Conservation (phyloP, 2,329 filamentous ascomycete genomes). For the Monosporascus sp. region DNA sequence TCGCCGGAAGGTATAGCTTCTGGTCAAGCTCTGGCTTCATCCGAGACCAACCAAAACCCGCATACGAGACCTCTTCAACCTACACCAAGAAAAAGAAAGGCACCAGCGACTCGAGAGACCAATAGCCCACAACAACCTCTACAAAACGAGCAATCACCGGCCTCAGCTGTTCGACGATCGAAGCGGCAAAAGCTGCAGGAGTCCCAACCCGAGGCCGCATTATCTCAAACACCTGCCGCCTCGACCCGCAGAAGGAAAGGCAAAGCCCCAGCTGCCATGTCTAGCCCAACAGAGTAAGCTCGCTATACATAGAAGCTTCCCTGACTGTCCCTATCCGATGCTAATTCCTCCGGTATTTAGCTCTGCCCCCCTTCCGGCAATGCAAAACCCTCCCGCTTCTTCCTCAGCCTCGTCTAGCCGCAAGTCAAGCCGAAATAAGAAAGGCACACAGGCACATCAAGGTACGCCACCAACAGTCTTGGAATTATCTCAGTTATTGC, state of each 20-base stretch:
- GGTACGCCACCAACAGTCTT: conserved; percentile 24
- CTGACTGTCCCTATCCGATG: conserved; percentile 19
- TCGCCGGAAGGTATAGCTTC: conserved; percentile 34
- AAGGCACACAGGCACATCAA: conserved; percentile 42
- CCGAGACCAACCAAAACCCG: conserved; percentile 30
- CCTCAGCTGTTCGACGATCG: conserved; percentile 50
- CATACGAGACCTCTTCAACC: conserved; percentile 35
- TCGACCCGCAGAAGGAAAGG: conserved; percentile 52
- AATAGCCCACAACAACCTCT: conserved; percentile 33
- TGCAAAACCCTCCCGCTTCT: conserved; percentile 45
- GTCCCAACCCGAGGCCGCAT: conserved; percentile 26
- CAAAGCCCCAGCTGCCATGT: conserved; percentile 63
- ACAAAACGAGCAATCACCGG: conserved; percentile 20
- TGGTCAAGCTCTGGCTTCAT: conserved; percentile 35
- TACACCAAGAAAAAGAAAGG: conserved; percentile 71
- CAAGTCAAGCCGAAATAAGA: conserved; percentile 69
- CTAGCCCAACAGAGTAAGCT: conserved; percentile 59
- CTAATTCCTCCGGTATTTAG: conserved; percentile 38
- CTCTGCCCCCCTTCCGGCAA: conserved; percentile 59
- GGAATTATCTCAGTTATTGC: neutral
- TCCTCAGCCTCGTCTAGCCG: conserved; percentile 62
- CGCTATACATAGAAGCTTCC: neutral
- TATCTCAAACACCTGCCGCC: conserved; percentile 29
- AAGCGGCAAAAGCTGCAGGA: conserved; percentile 67
- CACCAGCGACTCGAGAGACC: conserved; percentile 43